Percentiles rank a stretch among this genome's conserved stretches.
Evolutionary conservation across 345 rosid species (phyloP).

Genomic region (Populus pruinosa): DNA sequence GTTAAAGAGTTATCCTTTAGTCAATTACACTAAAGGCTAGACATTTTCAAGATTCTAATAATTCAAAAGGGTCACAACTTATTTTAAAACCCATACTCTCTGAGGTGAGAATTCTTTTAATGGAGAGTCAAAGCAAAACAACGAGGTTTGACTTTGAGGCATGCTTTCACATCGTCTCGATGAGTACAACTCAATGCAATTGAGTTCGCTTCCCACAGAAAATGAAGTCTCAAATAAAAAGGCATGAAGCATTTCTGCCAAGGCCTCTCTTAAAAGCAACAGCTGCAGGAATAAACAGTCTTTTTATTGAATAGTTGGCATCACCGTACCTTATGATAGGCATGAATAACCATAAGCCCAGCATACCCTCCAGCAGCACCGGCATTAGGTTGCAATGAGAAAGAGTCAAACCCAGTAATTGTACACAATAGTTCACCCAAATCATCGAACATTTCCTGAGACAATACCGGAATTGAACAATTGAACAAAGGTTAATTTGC

Average conservation of each 20-base stretch:
- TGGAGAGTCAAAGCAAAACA: background rate
- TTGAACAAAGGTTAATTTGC: constrained; percentile 5
- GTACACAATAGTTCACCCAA: constrained; percentile 83
- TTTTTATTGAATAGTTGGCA: background rate
- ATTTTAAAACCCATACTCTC: background rate
- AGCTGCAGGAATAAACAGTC: background rate
- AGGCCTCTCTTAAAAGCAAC: background rate
- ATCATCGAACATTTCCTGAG: constrained; percentile 86
- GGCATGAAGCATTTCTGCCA: background rate
- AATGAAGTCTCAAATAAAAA: background rate
- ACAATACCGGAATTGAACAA: constrained; percentile 24
- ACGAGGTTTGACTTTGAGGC: background rate
- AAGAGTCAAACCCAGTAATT: constrained; percentile 93
- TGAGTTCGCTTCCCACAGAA: background rate
- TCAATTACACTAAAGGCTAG: background rate
- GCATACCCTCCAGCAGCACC: constrained; percentile 99
- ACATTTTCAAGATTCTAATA: background rate
- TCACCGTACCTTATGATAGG: constrained; percentile 74
- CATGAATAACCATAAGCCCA: constrained; percentile 99
- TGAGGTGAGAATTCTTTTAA: background rate
- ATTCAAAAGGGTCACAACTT: background rate
- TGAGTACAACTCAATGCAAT: background rate
- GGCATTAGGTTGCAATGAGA: constrained; percentile 99
- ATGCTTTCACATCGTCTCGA: background rate
- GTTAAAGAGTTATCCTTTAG: background rate